Evolutionary conservation across 306 rosid genomes (phyloP), one percentile per base, ranked within the genome.

Genomic region (Cicer yamashitae): DNA sequence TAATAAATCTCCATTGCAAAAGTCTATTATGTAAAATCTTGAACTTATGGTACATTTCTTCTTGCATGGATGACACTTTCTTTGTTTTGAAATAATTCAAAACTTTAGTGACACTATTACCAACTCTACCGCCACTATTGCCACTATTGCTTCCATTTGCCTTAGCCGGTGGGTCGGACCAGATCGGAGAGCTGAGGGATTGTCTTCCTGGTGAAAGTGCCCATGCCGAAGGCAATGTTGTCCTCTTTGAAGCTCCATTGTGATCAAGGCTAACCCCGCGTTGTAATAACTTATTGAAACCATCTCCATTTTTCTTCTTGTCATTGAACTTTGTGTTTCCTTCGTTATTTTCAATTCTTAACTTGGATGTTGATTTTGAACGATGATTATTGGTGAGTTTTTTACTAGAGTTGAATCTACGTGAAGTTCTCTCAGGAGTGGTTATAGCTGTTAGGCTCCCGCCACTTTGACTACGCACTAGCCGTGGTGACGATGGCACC

Each of bases 131-230:
- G 1, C 74, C 77, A 4, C 70, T 12, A 5, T 65, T 22, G 0
- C 48, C 41, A 10, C 85, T 34, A 3, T 75, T 44, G 1, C 41
- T 10, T 6, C 72, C 41, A 1, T 10, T 12, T 15, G 40, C 11
- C 79, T 85, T 73, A 13, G 8, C 25, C 0, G 52, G 76, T 4
- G 66, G 1, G 25, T 77, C 75, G 0, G 73, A 51, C 15, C 53
- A 77, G 4, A 41, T 15, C 13, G 85, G 76, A 45, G 61, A 73
- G 2, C 87, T 71, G 6, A 85, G 64, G 38, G 82, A 74, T 71
- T 87, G 53, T 10, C 85, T 76, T 40, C 90, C 97, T 0, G 97
- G 96, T 0, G 98, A 93, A 46, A 93, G 73, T 0, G 97, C 97
- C 98, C 98, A 93, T 0, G 98, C 96, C 0, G 97, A 91, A 1